phyloP scores from a whole-genome alignment of 2,329 filamentous ascomycete genomes.

The Aspergillus puulaauensis region DNA sequence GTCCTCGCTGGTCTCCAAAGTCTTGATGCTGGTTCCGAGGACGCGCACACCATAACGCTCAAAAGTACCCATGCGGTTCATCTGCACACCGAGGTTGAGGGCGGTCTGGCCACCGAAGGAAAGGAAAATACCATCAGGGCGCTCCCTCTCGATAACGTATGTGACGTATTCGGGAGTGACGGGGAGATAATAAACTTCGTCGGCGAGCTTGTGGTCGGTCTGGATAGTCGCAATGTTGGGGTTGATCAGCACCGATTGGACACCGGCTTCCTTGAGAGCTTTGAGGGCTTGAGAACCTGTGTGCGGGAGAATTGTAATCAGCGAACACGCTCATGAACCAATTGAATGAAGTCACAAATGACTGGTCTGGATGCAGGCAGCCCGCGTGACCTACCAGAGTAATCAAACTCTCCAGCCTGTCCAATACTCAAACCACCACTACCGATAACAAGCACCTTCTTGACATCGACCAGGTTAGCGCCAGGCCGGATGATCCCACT shows the following conservation, averaged over 20 bases:
- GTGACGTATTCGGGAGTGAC: constrained; percentile 97
- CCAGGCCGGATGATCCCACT: constrained; percentile 81
- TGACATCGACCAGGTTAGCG: constrained; percentile 78
- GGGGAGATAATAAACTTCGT: constrained; percentile 97
- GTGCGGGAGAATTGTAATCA: constrained; percentile 18
- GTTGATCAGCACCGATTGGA: constrained; percentile 90
- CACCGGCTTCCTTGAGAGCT: constrained; percentile 91
- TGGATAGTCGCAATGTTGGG: constrained; percentile 98
- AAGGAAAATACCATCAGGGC: constrained; percentile 94
- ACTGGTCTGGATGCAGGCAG: not conserved
- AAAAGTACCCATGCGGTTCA: constrained; percentile 94
- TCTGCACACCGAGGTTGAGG: constrained; percentile 93
- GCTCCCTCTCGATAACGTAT: constrained; percentile 94
- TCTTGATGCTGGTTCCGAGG: constrained; percentile 90
- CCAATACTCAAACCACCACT: constrained; percentile 95
- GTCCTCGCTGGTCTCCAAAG: constrained; percentile 91
- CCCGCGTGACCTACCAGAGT: constrained; percentile 71
- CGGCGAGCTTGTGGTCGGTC: constrained; percentile 91
- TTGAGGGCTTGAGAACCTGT: constrained; percentile 93
- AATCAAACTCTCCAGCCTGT: constrained; percentile 97
- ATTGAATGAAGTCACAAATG: too few species aligned
- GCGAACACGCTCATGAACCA: constrained; percentile 7
- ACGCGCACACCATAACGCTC: constrained; percentile 95
- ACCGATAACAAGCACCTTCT: constrained; percentile 96
- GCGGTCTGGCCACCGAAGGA: constrained; percentile 97